phyloP scores from a whole-genome alignment of 2,329 filamentous ascomycete species.

The Fusarium incarnatum region DNA sequence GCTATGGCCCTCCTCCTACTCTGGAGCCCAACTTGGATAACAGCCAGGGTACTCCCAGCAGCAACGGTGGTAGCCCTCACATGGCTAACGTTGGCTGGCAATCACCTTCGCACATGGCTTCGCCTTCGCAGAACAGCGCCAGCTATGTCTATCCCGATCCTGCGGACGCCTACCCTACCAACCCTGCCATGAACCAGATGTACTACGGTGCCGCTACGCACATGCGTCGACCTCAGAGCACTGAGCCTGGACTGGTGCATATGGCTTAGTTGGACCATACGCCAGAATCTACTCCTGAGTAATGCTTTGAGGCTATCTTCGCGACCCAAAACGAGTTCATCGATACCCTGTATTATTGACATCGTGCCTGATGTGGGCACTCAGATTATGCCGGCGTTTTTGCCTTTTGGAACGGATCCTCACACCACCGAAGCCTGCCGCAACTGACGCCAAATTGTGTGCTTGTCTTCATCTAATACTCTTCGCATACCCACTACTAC shows the following conservation, averaged over 20 bases:
- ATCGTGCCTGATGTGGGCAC: slow-evolving; percentile 27
- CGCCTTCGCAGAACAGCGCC: slow-evolving; percentile 75
- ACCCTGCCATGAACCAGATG: slow-evolving; percentile 71
- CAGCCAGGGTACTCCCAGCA: slow-evolving; percentile 73
- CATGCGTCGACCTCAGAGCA: slow-evolving; percentile 79
- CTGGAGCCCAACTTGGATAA: slow-evolving; percentile 88
- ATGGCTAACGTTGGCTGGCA: slow-evolving; percentile 87
- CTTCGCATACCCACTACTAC: slow-evolving; percentile 7
- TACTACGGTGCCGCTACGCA: slow-evolving; percentile 76
- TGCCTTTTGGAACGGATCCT: slow-evolving; percentile 36
- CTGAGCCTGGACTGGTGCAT: slow-evolving; percentile 69
- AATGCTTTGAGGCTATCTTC: slow-evolving; percentile 4
- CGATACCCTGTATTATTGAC: slow-evolving; percentile 44
- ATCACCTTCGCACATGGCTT: slow-evolving; percentile 79
- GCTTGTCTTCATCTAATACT: slow-evolving; percentile 41
- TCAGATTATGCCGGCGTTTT: slow-evolving; percentile 34
- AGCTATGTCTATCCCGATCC: slow-evolving; percentile 86
- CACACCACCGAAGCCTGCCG: slow-evolving; percentile 29
- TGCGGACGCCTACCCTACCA: slow-evolving; percentile 72
- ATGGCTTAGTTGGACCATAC: slow-evolving; percentile 52
- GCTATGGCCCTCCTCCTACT: slow-evolving; percentile 85
- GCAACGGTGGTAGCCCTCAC: slow-evolving; percentile 86
- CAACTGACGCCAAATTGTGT: slow-evolving; percentile 34
- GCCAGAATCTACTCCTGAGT: slow-evolving; percentile 23
- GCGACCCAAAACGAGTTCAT: slow-evolving; percentile 25